Evolutionary conservation across 192 early-diverging fungal species (phyloP), one percentile per base, ranked within the genome.

Genomic region (Rhizoclosmatium sp.): DNA sequence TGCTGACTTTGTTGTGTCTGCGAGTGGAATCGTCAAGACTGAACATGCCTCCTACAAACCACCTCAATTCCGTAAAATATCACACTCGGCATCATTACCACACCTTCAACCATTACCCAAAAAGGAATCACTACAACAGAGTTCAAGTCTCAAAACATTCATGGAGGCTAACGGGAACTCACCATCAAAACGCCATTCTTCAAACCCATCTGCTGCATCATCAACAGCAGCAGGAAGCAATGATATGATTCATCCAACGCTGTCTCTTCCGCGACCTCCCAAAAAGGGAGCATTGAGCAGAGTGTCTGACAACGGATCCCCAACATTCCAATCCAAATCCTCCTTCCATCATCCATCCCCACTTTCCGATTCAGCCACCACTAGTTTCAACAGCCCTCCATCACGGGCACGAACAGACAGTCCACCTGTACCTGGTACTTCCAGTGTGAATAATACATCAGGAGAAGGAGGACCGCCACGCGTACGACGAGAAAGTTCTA

Each of bases 341-440:
- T 31, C 42, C 40, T 10, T 40, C 14, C 7, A 14, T 69, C 9
- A 16, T 69, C 67, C 67, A 69, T 47, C 69, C 69, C 19, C 40
- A 3, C 62, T 31, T 39, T 65, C 62, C 40, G 19, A 31, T 31
- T 31, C 62, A 65, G 19, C 62, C 62, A 65, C 62, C 61, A 64
- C 39, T 31, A 64, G 7, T 12, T 64, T 64, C 61, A 9, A 39
- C 23, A n/a, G 23, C 39, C 14, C 61, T 16, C 61, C 61, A 16
- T 1, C 7, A 12, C 31, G 31, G 0, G 31, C 31, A 31, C 31
- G 31, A 31, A 31, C 31, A 31, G 31, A 10, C n/a, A 10, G 10
- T 10, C 54, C 54, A 58, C n/a, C 31, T 31, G 31, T 31, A 31
- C 31, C 31, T 31, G 31, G 31, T 31, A 31, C 31, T 31, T 31